Conservation (phyloP, 352 stramenopile species). For the Phytopythium helicoides region DNA sequence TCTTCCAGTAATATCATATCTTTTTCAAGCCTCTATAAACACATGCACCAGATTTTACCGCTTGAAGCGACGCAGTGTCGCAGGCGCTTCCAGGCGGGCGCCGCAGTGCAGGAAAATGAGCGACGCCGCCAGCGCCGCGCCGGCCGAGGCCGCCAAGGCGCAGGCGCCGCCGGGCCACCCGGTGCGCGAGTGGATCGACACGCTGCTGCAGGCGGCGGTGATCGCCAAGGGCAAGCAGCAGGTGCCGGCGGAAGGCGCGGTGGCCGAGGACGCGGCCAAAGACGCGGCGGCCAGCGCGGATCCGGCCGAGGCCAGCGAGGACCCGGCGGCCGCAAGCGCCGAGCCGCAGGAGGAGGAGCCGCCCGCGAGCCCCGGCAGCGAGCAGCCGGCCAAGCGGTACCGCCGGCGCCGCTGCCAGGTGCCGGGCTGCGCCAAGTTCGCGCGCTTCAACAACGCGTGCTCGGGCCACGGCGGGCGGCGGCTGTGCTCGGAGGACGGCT, state of each 20-base stretch:
- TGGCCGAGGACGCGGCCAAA: too few species aligned
- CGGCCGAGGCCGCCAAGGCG: conserved; percentile 5
- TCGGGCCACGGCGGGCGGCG: conserved; percentile 69
- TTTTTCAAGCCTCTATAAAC: too few species aligned
- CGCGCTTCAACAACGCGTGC: conserved; percentile 76
- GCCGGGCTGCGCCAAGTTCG: conserved; percentile 68
- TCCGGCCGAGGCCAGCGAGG: not conserved
- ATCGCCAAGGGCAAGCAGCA: conserved; percentile 66
- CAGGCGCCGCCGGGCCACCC: conserved; percentile 24
- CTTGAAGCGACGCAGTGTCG: too few species aligned
- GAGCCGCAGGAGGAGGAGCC: conserved; percentile 1
- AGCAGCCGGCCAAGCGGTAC: conserved; percentile 45
- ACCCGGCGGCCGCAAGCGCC: not conserved
- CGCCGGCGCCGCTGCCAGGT: conserved; percentile 64
- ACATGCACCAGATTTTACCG: too few species aligned
- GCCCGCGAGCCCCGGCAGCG: not conserved
- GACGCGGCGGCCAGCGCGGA: conserved; percentile 4
- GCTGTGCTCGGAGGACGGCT: conserved; percentile 67
- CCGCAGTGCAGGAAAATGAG: too few species aligned
- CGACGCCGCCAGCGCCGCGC: not conserved
- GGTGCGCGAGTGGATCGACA: conserved; percentile 77
- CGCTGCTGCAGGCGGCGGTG: conserved; percentile 67
- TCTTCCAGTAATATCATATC: too few species aligned
- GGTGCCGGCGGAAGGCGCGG: too few species aligned
- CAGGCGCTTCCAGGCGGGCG: too few species aligned